Base-by-base conservation (phyloP, 148 eudicot species). In the Heliamphora exappendiculata region DNA sequence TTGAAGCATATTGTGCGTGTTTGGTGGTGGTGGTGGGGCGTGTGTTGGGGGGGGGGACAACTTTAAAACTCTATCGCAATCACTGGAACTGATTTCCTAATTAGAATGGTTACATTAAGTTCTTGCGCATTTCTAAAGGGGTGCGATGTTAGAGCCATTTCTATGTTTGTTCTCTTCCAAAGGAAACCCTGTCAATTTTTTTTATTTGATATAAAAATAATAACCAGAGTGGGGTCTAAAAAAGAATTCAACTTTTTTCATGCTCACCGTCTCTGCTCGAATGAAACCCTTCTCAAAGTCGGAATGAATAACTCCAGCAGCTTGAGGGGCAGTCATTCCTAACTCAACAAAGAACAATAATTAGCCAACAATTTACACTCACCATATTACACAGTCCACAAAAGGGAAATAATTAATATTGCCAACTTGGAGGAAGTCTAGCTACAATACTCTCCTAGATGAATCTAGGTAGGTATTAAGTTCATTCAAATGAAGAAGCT, bases 321-420 rank as follows among this genome's bases (percentile, higher is more conserved):
- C 98, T 89, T 95, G 97, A 79, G 97, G 98, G 81, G 97, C 98
- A 70, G 98, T 92, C 98, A 92, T 92, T 79, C 98, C 98, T 95
- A 68, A 41, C 62, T 65, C 57, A 66, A 70, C 29, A 74, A 42
- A 76, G 54, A 65, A 49, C 16, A 63, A 49, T 29, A 51, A 16
- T 68, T 22, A 64, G 60, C 33, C 26, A 63, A 66, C 39, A 76
- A 26, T 37, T 75, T 37, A 67, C 16, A 12, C 33, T 65, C 59
- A 75, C 9, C 49, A 76, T 19, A 11, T 2, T 37, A 76, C 51
- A 19, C 11, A 49, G 36, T 78, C 20, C 37, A 47, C 16, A 44
- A 34, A 66, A 41, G 16, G 39, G 13, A 28, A n/a, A n/a, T 19
- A 57, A 55, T 31, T 14, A 8, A 55, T 65, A 41, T 28, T 29